Conservation (phyloP, 2,329 filamentous ascomycete genomes). For the Talaromyces funiculosus region DNA sequence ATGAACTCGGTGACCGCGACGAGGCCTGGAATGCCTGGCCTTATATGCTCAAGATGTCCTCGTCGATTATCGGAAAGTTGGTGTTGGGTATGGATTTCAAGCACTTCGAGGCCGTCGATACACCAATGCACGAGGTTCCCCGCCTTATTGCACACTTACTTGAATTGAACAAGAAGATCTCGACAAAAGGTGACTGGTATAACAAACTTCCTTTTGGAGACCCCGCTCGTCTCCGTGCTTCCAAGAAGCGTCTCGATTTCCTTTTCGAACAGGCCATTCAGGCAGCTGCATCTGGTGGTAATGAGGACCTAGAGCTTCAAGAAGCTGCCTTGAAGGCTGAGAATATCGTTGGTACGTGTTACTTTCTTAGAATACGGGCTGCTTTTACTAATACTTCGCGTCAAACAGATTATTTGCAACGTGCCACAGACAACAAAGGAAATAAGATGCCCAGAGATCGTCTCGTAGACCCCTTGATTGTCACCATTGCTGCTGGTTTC, state of each 20-base stretch:
- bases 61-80: slow-evolving; percentile 42
- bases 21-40: slow-evolving; percentile 47
- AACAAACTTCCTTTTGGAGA: slow-evolving; percentile 54
- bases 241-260: background rate
- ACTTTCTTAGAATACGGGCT: background rate
- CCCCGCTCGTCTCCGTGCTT: slow-evolving; percentile 2
- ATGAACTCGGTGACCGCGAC: slow-evolving; percentile 43
- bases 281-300: slow-evolving; percentile 13
- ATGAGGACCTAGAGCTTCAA: slow-evolving; percentile 28
- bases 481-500: slow-evolving; percentile 55
- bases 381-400: background rate
- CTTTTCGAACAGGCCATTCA: slow-evolving; percentile 1
- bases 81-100: slow-evolving; percentile 41
- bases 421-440: slow-evolving; percentile 6
- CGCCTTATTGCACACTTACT: slow-evolving; percentile 47
- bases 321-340: slow-evolving; percentile 41
- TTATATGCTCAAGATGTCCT: slow-evolving; percentile 47
- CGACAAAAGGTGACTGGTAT: slow-evolving; percentile 53
- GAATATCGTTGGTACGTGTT: slow-evolving; percentile 35
- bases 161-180: slow-evolving; percentile 55
- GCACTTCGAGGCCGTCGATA: slow-evolving; percentile 40
- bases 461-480: slow-evolving; percentile 26
- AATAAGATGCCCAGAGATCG: background rate
- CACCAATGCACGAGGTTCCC: slow-evolving; percentile 50
- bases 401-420: slow-evolving; percentile 19